Evolutionary conservation across 345 rosid genomes (phyloP).

Genomic region (Populus deltoides): DNA sequence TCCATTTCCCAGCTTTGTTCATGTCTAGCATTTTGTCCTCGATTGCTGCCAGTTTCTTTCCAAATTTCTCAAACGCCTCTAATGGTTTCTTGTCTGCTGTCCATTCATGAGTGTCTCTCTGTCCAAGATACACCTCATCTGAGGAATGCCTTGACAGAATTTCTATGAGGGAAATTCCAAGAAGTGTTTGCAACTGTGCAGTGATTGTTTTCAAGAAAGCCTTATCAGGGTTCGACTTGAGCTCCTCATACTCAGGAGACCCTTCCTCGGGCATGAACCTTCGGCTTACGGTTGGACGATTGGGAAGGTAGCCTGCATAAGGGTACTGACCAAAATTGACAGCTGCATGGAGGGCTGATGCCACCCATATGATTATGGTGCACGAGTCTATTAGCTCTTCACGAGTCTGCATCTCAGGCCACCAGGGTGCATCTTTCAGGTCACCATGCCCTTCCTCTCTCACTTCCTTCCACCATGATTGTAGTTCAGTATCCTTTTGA

Average conservation of each 20-base stretch:
- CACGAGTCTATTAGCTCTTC: constrained; percentile 32
- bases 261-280: constrained; percentile 35
- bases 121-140: constrained; percentile 43
- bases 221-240: constrained; percentile 29
- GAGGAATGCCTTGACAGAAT: constrained; percentile 36
- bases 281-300: constrained; percentile 38
- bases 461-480: constrained; percentile 43
- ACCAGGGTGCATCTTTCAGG: constrained; percentile 35
- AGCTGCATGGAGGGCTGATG: constrained; percentile 41
- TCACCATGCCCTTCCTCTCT: constrained; percentile 35
- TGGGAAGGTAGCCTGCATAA: constrained; percentile 39
- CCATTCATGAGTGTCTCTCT: constrained; percentile 34
- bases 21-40: constrained; percentile 19
- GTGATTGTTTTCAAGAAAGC: constrained; percentile 32
- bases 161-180: constrained; percentile 37
- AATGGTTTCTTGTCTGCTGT: constrained; percentile 22
- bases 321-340: constrained; percentile 42
- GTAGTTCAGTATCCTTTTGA: constrained; percentile 29
- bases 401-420: constrained; percentile 35
- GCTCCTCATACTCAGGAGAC: constrained; percentile 28
- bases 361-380: constrained; percentile 39
- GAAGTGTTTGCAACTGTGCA: constrained; percentile 27
- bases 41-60: constrained; percentile 20
- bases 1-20: constrained; percentile 14
- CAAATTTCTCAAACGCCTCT: constrained; percentile 33